Evolutionary conservation across 148 eudicot species (phyloP), one percentile per base, ranked within the genome.

Genomic region (Diospyros lotus): DNA sequence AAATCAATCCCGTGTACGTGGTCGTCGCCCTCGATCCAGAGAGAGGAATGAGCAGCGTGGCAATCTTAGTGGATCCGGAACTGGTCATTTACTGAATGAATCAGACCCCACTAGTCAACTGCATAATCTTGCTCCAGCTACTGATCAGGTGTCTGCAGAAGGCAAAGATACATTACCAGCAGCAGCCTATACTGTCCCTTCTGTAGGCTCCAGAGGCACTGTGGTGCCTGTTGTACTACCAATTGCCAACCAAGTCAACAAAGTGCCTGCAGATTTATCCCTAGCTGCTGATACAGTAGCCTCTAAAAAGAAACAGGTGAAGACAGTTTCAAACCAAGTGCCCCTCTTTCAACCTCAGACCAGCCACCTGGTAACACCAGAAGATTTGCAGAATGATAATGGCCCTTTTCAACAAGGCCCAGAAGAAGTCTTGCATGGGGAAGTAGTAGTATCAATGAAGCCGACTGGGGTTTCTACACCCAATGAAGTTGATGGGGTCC

Each of bases 141-240:
- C 63, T 44, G 61, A 54, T 6, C 60, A 63, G 68, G 69, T 76
- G 43, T 58, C 77, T 58, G 62, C 75, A 56, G 84, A 81, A 80
- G 75, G 81, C 6, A 82, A 78, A 64, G 73, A 75, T 44, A 64
- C 80, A 59, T 48, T 83, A 11, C 61, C 77, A 40, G 86, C 72
- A 71, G 71, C 85, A 28, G 86, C 81, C 51, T 82, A 80, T 28
- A 60, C 82, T 15, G 85, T 83, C 10, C 78, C 87, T 42, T 81
- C 80, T 5, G 85, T 85, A 46, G 89, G 90, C 13, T 77, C 83
- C n/a, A 82, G 97, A 80, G 95, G 91, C 68, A 82, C 83, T 5
- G 82, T 94, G 70, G 91, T 86, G 42, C 95, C 98, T 51, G 93
- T 88, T 61, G 73, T 84, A 65, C 88, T 94, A 11, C 48, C 70